Evolutionary conservation across 345 rosid species (phyloP).

Genomic region (Linum trigynum): DNA sequence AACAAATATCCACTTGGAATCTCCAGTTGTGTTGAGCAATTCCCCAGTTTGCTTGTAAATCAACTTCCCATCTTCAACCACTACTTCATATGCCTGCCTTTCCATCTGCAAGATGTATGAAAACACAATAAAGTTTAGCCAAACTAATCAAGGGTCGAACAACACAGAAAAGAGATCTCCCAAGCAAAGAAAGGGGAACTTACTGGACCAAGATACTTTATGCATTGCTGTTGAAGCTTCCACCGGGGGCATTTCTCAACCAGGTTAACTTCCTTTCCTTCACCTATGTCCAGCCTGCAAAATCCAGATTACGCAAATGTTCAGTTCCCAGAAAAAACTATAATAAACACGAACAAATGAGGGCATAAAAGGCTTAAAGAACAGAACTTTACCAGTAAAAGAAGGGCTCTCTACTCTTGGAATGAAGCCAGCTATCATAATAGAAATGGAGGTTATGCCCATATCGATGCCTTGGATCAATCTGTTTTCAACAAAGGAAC

Average conservation of each 20-base stretch:
- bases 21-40: constrained; percentile 44
- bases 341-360: constrained; percentile 7
- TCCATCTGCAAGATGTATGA: constrained; percentile 42
- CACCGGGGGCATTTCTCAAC: constrained; percentile 60
- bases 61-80: constrained; percentile 59
- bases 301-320: constrained; percentile 4
- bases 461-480: constrained; percentile 89
- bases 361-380: background rate
- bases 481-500: constrained; percentile 31
- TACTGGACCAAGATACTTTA: constrained; percentile 91
- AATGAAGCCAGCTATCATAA: constrained; percentile 64
- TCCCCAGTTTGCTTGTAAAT: constrained; percentile 53
- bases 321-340: constrained; percentile 13
- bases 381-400: constrained; percentile 74
- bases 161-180: background rate
- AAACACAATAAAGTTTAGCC: constrained; percentile 9
- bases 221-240: constrained; percentile 81
- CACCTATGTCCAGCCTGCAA: constrained; percentile 91
- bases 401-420: constrained; percentile 89
- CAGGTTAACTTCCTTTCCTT: constrained; percentile 75
- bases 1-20: constrained; percentile 87
- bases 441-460: constrained; percentile 90
- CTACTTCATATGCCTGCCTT: constrained; percentile 71
- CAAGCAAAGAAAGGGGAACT: constrained; percentile 17
- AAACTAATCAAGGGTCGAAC: constrained; percentile 1